Conservation (phyloP, 495 filamentous ascomycete species). For the Cercophora newfieldiana region DNA sequence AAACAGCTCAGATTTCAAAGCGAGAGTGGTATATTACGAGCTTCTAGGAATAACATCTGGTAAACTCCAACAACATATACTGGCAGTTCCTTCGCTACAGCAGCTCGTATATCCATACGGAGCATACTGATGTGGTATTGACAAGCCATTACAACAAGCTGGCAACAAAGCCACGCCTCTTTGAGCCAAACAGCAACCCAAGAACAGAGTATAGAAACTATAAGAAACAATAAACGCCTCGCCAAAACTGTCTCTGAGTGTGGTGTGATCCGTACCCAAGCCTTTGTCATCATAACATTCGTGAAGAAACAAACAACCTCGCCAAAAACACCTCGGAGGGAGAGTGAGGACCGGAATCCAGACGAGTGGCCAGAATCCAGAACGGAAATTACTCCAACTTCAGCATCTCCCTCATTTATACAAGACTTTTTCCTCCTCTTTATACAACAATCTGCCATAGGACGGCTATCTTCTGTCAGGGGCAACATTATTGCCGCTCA, state of each 20-base stretch:
- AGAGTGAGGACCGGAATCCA: not conserved
- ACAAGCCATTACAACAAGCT: slow-evolving; percentile 1
- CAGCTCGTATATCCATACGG: not conserved
- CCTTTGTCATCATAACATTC: slow-evolving; percentile 12
- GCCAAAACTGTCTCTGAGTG: slow-evolving; percentile 1
- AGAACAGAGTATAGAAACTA: not conserved
- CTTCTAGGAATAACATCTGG: not conserved
- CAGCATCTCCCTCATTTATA: not conserved
- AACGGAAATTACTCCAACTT: not conserved
- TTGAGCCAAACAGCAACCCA: not conserved
- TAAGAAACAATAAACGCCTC: slow-evolving; percentile 6
- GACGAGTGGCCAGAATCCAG: not conserved
- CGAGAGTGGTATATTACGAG: slow-evolving; percentile 2
- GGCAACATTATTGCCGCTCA: slow-evolving; percentile 13
- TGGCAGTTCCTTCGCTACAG: slow-evolving; percentile 2
- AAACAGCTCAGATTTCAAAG: not conserved
- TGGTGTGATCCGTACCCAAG: slow-evolving; percentile 1
- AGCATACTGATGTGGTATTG: slow-evolving; percentile 10
- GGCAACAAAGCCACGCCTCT: not conserved
- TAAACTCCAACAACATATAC: not conserved
- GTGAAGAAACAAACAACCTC: slow-evolving; percentile 4
- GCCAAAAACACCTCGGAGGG: not conserved
- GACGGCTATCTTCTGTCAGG: slow-evolving; percentile 16
- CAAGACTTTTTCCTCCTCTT: not conserved
- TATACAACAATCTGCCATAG: slow-evolving; percentile 1